Evolutionary conservation across 1,284 basidiomycete species (phyloP).

Genomic region (Moniliella sp.): DNA sequence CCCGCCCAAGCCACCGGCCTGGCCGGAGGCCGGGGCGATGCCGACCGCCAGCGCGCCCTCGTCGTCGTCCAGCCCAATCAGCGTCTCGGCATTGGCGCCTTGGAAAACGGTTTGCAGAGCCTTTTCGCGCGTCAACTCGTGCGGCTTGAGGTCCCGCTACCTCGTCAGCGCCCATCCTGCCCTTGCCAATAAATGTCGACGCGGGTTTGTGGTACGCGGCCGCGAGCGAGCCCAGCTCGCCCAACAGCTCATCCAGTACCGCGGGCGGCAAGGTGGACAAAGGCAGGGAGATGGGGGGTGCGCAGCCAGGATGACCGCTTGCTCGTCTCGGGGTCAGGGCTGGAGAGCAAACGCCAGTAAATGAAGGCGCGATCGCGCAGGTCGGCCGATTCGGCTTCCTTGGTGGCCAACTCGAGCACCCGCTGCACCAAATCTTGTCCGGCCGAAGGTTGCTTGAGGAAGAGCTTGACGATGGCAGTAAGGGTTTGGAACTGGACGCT

Average conservation of each 20-base stretch:
- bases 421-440: slow-evolving; percentile 65
- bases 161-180: slow-evolving; percentile 25
- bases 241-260: slow-evolving; percentile 70
- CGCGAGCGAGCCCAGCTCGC: slow-evolving; percentile 47
- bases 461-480: slow-evolving; percentile 87
- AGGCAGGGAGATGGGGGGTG: slow-evolving; percentile 75
- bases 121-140: slow-evolving; percentile 23
- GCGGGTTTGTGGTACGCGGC: slow-evolving; percentile 90
- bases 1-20: slow-evolving; percentile 12
- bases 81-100: slow-evolving; percentile 26
- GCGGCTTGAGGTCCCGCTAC: slow-evolving; percentile 3
- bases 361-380: slow-evolving; percentile 89
- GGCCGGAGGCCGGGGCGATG: not conserved
- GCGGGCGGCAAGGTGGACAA: slow-evolving; percentile 70
- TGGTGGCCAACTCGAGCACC: slow-evolving; percentile 76
- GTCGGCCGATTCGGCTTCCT: slow-evolving; percentile 87
- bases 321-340: slow-evolving; percentile 69
- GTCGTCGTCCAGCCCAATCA: slow-evolving; percentile 30
- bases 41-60: slow-evolving; percentile 1
- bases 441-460: slow-evolving; percentile 70
- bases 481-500: slow-evolving; percentile 84
- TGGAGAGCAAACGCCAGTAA: slow-evolving; percentile 73
- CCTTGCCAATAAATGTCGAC: slow-evolving; percentile 36
- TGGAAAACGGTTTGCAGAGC: slow-evolving; percentile 38
- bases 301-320: slow-evolving; percentile 76